phyloP scores from a whole-genome alignment of 2,329 filamentous ascomycete genomes.

The Calonectria montana region DNA sequence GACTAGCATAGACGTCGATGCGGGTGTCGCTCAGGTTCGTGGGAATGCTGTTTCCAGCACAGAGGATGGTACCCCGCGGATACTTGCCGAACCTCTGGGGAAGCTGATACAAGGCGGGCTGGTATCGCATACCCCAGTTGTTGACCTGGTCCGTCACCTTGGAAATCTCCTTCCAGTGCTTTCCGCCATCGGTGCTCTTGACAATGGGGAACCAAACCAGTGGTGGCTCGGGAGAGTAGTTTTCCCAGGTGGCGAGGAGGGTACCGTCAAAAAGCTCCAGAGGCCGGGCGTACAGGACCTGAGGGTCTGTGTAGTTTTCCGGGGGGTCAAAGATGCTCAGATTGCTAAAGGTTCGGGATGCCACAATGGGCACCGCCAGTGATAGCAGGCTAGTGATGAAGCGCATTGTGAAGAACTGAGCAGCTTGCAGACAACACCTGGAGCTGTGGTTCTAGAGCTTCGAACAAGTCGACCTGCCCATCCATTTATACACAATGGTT shows the following conservation, averaged over 20 bases:
- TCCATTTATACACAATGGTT: slow-evolving; percentile 17
- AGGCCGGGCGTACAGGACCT: slow-evolving; percentile 58
- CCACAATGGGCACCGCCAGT: slow-evolving; percentile 17
- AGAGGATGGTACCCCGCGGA: slow-evolving; percentile 71
- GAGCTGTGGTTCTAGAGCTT: slow-evolving; percentile 1
- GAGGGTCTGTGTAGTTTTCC: slow-evolving; percentile 54
- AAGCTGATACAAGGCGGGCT: slow-evolving; percentile 76
- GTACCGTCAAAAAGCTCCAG: slow-evolving; percentile 58
- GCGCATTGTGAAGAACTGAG: slow-evolving; percentile 14
- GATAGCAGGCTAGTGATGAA: slow-evolving; percentile 15
- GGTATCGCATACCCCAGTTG: slow-evolving; percentile 75
- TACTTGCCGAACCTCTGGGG: slow-evolving; percentile 68
- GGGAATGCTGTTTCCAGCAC: slow-evolving; percentile 70
- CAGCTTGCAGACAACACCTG: not conserved
- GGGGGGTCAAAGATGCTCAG: slow-evolving; percentile 55
- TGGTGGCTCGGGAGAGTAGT: slow-evolving; percentile 68
- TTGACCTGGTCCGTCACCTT: slow-evolving; percentile 73
- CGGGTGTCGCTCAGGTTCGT: slow-evolving; percentile 71
- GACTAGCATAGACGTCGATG: slow-evolving; percentile 76
- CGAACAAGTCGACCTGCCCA: not conserved
- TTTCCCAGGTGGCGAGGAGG: slow-evolving; percentile 66
- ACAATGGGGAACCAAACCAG: slow-evolving; percentile 66
- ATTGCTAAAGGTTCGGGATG: slow-evolving; percentile 33
- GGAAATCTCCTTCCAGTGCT: slow-evolving; percentile 73
- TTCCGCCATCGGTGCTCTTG: slow-evolving; percentile 62